Evolutionary conservation across 257 asterid genomes (phyloP).

Genomic region (Ocimum tenuiflorum): DNA sequence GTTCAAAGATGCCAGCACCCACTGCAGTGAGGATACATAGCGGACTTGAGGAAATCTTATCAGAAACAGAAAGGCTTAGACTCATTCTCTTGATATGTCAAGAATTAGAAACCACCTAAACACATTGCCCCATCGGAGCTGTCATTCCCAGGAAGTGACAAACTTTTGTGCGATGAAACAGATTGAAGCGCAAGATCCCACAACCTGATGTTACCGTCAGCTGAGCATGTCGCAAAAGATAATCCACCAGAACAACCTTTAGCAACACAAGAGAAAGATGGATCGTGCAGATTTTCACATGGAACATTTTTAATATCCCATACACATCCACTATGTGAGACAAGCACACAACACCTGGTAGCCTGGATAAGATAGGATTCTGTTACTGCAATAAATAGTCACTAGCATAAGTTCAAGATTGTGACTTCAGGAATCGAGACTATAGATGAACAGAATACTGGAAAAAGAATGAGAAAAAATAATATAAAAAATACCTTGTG

Average conservation of each 20-base stretch:
- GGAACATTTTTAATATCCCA: slow-evolving; percentile 60
- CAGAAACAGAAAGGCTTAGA: not conserved
- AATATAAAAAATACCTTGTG: slow-evolving; percentile 34
- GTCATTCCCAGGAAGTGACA: slow-evolving; percentile 22
- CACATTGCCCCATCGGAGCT: slow-evolving; percentile 27
- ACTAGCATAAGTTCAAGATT: slow-evolving; percentile 23
- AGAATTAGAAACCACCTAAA: slow-evolving; percentile 35
- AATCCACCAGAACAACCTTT: slow-evolving; percentile 68
- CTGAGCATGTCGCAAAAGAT: slow-evolving; percentile 70
- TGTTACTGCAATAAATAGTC: slow-evolving; percentile 37
- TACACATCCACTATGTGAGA: slow-evolving; percentile 63
- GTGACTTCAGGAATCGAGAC: slow-evolving; percentile 15
- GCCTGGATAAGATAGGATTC: slow-evolving; percentile 46
- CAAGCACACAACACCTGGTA: slow-evolving; percentile 58
- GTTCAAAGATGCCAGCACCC: slow-evolving; percentile 59
- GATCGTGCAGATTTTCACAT: slow-evolving; percentile 54
- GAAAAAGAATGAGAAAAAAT: not conserved
- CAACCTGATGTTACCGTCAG: slow-evolving; percentile 59
- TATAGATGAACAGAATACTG: not conserved
- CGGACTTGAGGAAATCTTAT: slow-evolving; percentile 11
- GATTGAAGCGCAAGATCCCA: slow-evolving; percentile 60
- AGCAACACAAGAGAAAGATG: slow-evolving; percentile 53
- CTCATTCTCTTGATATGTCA: not conserved
- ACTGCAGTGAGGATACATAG: slow-evolving; percentile 33
- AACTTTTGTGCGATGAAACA: slow-evolving; percentile 17